Percentiles rank a stretch among this genome's conserved stretches.
Conservation (phyloP, 2,329 filamentous ascomycete genomes). For the Paraphoma chrysanthemicola region DNA sequence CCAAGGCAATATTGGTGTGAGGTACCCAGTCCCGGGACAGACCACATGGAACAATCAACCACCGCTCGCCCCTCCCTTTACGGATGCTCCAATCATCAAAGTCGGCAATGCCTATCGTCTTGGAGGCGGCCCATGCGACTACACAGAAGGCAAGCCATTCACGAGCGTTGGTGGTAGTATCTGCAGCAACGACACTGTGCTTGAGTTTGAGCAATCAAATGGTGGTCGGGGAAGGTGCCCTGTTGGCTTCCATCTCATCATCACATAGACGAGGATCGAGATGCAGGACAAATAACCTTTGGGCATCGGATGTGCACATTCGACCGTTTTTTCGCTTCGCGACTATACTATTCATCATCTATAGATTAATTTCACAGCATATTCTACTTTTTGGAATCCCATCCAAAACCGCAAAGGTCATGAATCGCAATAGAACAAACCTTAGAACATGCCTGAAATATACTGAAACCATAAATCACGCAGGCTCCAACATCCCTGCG, state of each 20-base stretch:
- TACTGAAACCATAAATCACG: too few relatives aligned
- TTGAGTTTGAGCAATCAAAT: slow-evolving; percentile 14
- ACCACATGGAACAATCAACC: slow-evolving; percentile 24
- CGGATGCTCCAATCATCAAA: slow-evolving; percentile 19
- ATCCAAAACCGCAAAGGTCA: too few relatives aligned
- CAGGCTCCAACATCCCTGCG: too few relatives aligned
- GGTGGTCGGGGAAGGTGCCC: slow-evolving; percentile 18
- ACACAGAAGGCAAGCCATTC: slow-evolving; percentile 13
- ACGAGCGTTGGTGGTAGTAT: slow-evolving; percentile 21
- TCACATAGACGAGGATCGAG: not conserved
- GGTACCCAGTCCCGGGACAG: slow-evolving; percentile 17
- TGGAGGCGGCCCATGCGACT: slow-evolving; percentile 24
- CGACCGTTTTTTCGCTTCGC: too few relatives aligned
- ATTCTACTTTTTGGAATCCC: too few relatives aligned
- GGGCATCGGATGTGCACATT: too few relatives aligned
- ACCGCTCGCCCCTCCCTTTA: slow-evolving; percentile 15
- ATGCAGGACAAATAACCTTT: too few relatives aligned
- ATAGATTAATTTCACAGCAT: too few relatives aligned
- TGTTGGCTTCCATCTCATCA: slow-evolving; percentile 12
- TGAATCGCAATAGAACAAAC: too few relatives aligned
- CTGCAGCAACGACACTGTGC: slow-evolving; percentile 20
- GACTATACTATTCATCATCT: too few relatives aligned
- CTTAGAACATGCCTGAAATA: too few relatives aligned
- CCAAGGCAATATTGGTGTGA: slow-evolving; percentile 16
- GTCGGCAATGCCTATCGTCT: slow-evolving; percentile 22